Evolutionary conservation across 1,139 yeast genomes (phyloP), one percentile per base, ranked within the genome.

Genomic region (Pichia sp.): DNA sequence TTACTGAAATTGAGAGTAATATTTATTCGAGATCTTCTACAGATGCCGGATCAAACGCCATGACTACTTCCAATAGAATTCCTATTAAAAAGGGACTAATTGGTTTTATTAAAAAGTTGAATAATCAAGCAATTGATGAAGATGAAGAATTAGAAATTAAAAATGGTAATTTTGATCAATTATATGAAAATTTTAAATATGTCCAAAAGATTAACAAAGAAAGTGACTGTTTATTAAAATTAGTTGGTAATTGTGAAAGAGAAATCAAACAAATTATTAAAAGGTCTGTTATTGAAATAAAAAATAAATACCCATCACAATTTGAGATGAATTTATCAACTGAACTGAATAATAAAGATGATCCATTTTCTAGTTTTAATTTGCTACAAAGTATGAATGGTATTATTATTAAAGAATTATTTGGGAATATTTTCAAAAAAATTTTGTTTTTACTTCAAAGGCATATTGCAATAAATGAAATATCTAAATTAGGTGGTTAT

Each of bases 1-100:
- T 87, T 23, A 96, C 86, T 52, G 96, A 89, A 58, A 67, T 89
- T 37, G 82, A 80, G 51, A 76, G 73, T 47, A 85, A 87, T 48
- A 69, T 89, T 22, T 90, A 86, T 59, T 69, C 86, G 45, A 84
- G 82, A 27, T 36, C 37, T 28, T 31, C 47, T 27, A 20, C 34
- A 4, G n/a, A n/a, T n/a, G n/a, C n/a, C n/a, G n/a, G n/a, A n/a
- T n/a, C n/a, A n/a, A n/a, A n/a, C n/a, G n/a, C n/a, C n/a, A n/a
- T n/a, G n/a, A n/a, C n/a, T 25, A 23, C n/a, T n/a, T 39, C 43
- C 4, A 37, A 32, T 28, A 44, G 47, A 36, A 36, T 42, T 12
- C 36, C 48, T 6, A 20, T 55, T 4, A 52, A 58, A 26, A 54
- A 46, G 20, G 60, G 60, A 2, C 40, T 61, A 25, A 35, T 42